Base-by-base conservation (phyloP, 768 basidiomycete species). In the Zangia roseola region DNA sequence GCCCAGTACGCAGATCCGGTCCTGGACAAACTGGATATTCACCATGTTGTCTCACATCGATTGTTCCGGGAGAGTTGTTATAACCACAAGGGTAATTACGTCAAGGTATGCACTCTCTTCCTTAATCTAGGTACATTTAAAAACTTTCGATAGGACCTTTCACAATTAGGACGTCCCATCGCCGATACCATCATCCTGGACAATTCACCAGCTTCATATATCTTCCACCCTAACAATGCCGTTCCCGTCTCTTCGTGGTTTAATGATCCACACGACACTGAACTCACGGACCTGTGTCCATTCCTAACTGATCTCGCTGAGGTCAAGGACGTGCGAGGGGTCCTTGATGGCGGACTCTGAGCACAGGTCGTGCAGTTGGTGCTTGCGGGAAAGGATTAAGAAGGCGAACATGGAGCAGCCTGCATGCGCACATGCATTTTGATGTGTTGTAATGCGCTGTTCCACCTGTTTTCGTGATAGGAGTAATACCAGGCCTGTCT, bases 241-340 rank as follows among this genome's bases (percentile, higher is more conserved):
- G 95, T 98, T 5, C 97, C 97, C 12, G 94, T 99, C 52, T 97
- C 95, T 36, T 94, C 91, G 49, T 99, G 97, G 97, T 99, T 99
- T 76, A 98, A 97, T 69, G 94, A 94, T 70, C 94, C 94, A 10
- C 95, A 97, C 61, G 95, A 98, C 65, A 95, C 94, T 40, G 95
- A 98, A 68, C 79, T 99, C 55, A 97, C 91, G 34, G 95, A 98
- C 70, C 75, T 98, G 43, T 85, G 94, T 47, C 92, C 94, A 24
- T 98, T 99, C 80, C 79, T 99, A 54, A 74, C 89, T 30, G 97
- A 99, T 70, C 78, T 99, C 30, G 80, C 74, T 28, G 74, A 78
- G 21, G 92, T 94, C 28, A 86, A 86, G 49, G 97, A 99, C 68
- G 89, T 98, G 40, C 79, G 97, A 50, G 94, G 90, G 38, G 86